These are phyloP conservation scores for Nemania sp. DNA, from an alignment of 2,329 filamentous ascomycete species.

Conservation along the genomic window DNA sequence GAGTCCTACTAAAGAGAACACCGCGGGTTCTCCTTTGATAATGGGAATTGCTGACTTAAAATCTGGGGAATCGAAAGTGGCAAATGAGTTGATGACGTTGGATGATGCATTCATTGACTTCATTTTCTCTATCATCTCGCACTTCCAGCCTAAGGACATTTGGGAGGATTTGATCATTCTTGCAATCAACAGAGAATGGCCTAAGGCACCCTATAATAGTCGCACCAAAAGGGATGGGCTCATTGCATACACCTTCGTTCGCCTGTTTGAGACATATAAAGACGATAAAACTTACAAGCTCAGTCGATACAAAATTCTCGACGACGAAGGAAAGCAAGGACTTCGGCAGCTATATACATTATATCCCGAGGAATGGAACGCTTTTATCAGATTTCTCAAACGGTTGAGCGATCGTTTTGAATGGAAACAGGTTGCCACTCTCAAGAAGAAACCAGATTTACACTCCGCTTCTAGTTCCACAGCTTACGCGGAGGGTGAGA, in stretches of 20 bases:
- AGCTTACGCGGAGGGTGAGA: conserved; percentile 1
- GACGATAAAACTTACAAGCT: conserved; percentile 15
- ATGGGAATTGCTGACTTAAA: conserved; percentile 35
- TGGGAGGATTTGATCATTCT: conserved; percentile 39
- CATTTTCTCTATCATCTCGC: conserved; percentile 35
- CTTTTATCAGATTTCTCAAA: conserved; percentile 32
- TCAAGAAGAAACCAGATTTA: not conserved
- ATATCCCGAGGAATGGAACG: conserved; percentile 16
- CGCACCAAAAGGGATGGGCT: conserved; percentile 22
- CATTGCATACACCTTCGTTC: conserved; percentile 30
- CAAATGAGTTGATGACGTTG: conserved; percentile 35
- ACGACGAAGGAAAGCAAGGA: conserved; percentile 21
- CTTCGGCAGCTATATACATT: conserved; percentile 15
- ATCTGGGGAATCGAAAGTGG: conserved; percentile 31
- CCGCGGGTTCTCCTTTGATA: conserved; percentile 19
- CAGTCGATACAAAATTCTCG: conserved; percentile 29
- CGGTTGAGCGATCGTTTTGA: conserved; percentile 37
- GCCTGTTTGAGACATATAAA: conserved; percentile 35
- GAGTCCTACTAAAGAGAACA: not conserved
- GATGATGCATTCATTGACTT: conserved; percentile 28
- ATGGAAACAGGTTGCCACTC: conserved; percentile 21
- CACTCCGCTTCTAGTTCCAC: not conserved
- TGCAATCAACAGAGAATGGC: conserved; percentile 28
- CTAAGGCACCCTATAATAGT: conserved; percentile 24
- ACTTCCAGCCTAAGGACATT: conserved; percentile 23